phyloP scores from a whole-genome alignment of 208 protist species.

The Trypanosoma mega region DNA sequence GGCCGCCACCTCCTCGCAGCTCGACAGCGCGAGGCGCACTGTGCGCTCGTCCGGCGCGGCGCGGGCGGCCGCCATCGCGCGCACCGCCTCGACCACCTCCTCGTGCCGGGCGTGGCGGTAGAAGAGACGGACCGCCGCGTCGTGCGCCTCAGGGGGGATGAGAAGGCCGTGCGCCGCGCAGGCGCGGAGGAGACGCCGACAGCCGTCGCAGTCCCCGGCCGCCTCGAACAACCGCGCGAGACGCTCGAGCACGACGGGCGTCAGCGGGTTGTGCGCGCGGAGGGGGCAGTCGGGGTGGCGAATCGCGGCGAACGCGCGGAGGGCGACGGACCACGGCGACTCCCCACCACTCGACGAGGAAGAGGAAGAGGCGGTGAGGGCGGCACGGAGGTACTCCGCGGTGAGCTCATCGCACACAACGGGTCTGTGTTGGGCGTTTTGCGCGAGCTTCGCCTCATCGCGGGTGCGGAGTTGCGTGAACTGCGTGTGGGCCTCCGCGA shows the following conservation, averaged over 20 bases:
- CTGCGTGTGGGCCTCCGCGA: conserved; percentile 43
- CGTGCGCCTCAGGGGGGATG: conserved; percentile 64
- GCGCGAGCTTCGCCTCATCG: conserved; percentile 29
- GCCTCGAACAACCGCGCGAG: conserved; percentile 45
- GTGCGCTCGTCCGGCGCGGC: conserved; percentile 63
- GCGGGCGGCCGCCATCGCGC: conserved; percentile 44
- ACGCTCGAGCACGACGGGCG: conserved; percentile 54
- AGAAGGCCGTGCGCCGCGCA: conserved; percentile 42
- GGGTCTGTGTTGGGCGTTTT: conserved; percentile 33
- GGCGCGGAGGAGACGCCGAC: conserved; percentile 40
- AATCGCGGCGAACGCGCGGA: conserved; percentile 42
- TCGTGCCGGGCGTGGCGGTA: conserved; percentile 35
- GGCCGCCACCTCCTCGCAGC: conserved; percentile 55
- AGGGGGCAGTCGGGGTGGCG: conserved; percentile 32
- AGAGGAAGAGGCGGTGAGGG: conserved; percentile 30
- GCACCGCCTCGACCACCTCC: conserved; percentile 50
- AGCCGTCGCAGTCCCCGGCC: conserved; percentile 51
- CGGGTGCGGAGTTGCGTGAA: conserved; percentile 33
- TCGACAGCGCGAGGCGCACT: conserved; percentile 46
- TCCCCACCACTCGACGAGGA: neutral
- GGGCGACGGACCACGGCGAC: conserved; percentile 39
- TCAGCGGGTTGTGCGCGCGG: conserved; percentile 39
- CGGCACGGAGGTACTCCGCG: conserved; percentile 62
- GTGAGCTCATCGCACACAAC: conserved; percentile 59
- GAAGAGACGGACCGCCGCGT: conserved; percentile 60